phyloP scores from a whole-genome alignment of 169 alveolate genomes.

The Babesia sp. region DNA sequence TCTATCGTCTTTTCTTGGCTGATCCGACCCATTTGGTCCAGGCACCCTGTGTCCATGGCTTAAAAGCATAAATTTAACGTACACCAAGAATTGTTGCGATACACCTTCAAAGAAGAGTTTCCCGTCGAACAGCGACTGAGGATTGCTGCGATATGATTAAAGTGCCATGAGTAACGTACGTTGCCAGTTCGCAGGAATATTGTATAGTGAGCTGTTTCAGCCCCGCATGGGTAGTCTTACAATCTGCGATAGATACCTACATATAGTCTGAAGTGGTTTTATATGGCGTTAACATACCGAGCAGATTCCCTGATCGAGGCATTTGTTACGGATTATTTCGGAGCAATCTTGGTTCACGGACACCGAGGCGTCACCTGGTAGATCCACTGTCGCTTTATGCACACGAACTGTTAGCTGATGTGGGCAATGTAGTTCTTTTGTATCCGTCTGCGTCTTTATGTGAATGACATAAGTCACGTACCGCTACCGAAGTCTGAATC shows the following conservation, averaged over 20 bases:
- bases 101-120: constrained; percentile 37
- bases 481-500: constrained; percentile 9
- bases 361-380: background rate
- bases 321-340: constrained; percentile 40
- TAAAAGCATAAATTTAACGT: background rate
- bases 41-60: constrained; percentile 32
- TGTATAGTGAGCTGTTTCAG: constrained; percentile 2
- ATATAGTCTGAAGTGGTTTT: background rate
- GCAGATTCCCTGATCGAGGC: constrained; percentile 33
- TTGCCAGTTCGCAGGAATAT: constrained; percentile 58
- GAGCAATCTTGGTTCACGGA: constrained; percentile 23
- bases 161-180: background rate
- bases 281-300: constrained; percentile 10
- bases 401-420: constrained; percentile 36
- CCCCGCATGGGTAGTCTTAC: background rate
- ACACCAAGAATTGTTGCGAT: constrained; percentile 37
- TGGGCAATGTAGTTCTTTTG: constrained; percentile 18
- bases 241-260: constrained; percentile 23
- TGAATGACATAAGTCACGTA: background rate
- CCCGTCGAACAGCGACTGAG: constrained; percentile 46
- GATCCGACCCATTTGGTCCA: background rate
- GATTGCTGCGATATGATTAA: constrained; percentile 7
- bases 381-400: constrained; percentile 40
- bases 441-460: background rate
- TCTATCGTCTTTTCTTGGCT: background rate